Evolutionary conservation across 495 filamentous ascomycete species (phyloP).

Genomic region (Chaetomium fimeti): DNA sequence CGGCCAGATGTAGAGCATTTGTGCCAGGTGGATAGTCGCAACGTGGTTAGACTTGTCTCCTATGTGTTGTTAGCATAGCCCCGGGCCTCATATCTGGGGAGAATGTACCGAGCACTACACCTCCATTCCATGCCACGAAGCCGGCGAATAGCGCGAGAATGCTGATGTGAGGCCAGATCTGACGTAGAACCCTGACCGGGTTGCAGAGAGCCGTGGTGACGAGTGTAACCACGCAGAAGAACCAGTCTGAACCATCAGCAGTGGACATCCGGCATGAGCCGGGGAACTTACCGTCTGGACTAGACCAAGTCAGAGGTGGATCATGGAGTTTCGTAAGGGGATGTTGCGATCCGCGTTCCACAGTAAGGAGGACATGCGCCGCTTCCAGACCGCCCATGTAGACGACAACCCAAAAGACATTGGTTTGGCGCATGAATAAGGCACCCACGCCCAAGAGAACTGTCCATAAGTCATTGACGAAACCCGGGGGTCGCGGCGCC

Average conservation of each 20-base stretch:
- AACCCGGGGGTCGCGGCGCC: constrained; percentile 22
- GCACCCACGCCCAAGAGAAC: constrained; percentile 60
- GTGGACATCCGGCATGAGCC: not conserved
- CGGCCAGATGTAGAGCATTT: constrained; percentile 94
- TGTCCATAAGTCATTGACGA: constrained; percentile 42
- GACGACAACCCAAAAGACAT: constrained; percentile 90
- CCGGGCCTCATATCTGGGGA: not conserved
- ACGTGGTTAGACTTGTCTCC: constrained; percentile 93
- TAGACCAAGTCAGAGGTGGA: constrained; percentile 54
- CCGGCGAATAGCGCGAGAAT: constrained; percentile 65
- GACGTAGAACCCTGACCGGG: constrained; percentile 46
- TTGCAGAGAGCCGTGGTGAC: constrained; percentile 55
- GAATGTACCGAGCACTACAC: constrained; percentile 78
- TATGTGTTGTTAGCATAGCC: constrained; percentile 30
- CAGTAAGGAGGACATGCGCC: constrained; percentile 48
- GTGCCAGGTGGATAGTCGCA: constrained; percentile 81
- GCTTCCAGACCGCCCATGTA: constrained; percentile 78
- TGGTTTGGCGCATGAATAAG: constrained; percentile 84
- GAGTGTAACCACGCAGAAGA: constrained; percentile 59
- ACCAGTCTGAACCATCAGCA: constrained; percentile 36
- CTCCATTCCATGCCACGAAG: constrained; percentile 83
- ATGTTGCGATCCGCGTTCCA: constrained; percentile 32
- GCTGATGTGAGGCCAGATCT: constrained; percentile 64
- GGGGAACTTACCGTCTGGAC: constrained; percentile 52
- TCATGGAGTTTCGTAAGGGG: constrained; percentile 52